Evolutionary conservation across 2,329 filamentous ascomycete genomes (phyloP).

Genomic region (Cercospora citrullina): DNA sequence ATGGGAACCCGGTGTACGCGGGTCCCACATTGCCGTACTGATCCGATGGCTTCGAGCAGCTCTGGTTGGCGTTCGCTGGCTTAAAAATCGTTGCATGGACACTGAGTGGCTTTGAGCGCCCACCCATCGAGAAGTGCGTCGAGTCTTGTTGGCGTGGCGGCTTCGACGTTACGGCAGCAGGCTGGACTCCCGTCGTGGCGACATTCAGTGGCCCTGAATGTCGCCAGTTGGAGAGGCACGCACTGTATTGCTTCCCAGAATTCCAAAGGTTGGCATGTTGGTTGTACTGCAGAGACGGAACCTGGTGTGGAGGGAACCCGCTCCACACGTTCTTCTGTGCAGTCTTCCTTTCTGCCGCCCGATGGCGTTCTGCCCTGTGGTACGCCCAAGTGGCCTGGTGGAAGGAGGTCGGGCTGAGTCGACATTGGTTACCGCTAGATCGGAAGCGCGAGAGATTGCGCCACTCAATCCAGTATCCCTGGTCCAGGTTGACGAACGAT

Average conservation of each 20-base stretch:
- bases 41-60: not conserved
- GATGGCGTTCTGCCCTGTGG: not conserved
- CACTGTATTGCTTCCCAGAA: not conserved
- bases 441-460: not conserved
- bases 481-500: not conserved
- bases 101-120: not conserved
- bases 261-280: not conserved
- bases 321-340: not conserved
- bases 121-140: not conserved
- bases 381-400: not conserved
- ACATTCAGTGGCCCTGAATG: not conserved
- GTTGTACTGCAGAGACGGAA: not conserved
- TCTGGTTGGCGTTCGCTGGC: not conserved
- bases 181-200: not conserved
- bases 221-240: not conserved
- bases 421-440: not conserved
- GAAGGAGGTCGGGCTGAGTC: not conserved
- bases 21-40: not conserved
- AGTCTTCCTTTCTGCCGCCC: not conserved
- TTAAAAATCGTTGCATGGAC: not conserved
- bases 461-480: constrained; percentile 3
- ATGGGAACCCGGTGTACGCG: not conserved
- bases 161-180: not conserved
- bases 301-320: not conserved
- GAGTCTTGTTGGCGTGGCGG: not conserved